phyloP scores from a whole-genome alignment of 1,284 basidiomycete genomes.

The Ustilago trichophora region DNA sequence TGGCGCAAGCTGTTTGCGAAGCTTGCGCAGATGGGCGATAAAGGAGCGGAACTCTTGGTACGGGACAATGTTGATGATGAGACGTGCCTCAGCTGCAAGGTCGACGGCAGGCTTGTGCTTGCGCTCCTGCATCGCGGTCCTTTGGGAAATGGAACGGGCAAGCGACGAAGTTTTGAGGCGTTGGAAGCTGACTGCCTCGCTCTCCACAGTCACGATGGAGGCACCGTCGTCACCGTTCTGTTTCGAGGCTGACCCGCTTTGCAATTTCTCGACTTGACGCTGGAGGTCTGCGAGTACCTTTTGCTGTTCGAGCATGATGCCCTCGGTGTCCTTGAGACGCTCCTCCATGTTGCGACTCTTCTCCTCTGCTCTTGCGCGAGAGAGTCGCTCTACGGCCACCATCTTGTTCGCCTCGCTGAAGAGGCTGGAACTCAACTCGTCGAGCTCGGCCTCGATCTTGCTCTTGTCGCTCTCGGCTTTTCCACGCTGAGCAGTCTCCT shows the following conservation, averaged over 20 bases:
- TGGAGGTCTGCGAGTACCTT: constrained; percentile 80
- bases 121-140: constrained; percentile 23
- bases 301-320: constrained; percentile 68
- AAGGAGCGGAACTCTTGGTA: constrained; percentile 88
- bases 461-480: constrained; percentile 79
- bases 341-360: constrained; percentile 83
- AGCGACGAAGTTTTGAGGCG: constrained; percentile 40
- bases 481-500: constrained; percentile 88
- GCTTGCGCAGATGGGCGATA: constrained; percentile 79
- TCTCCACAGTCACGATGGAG: constrained; percentile 28
- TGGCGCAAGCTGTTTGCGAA: constrained; percentile 70
- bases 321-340: constrained; percentile 83
- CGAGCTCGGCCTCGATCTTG: constrained; percentile 73
- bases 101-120: constrained; percentile 23
- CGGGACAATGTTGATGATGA: constrained; percentile 70
- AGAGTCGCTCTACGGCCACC: constrained; percentile 84
- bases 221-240: constrained; percentile 27
- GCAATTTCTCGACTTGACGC: constrained; percentile 76
- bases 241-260: constrained; percentile 10
- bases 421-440: constrained; percentile 84
- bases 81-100: constrained; percentile 30
- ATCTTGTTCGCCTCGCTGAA: constrained; percentile 69
- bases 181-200: constrained; percentile 42
- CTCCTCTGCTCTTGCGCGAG: constrained; percentile 78
- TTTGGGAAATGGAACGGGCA: constrained; percentile 32